Evolutionary conservation across 225 moss, liverwort and hornwort species (phyloP), one percentile per base, ranked within the genome.

Genomic region (Physcomitrium patens): DNA sequence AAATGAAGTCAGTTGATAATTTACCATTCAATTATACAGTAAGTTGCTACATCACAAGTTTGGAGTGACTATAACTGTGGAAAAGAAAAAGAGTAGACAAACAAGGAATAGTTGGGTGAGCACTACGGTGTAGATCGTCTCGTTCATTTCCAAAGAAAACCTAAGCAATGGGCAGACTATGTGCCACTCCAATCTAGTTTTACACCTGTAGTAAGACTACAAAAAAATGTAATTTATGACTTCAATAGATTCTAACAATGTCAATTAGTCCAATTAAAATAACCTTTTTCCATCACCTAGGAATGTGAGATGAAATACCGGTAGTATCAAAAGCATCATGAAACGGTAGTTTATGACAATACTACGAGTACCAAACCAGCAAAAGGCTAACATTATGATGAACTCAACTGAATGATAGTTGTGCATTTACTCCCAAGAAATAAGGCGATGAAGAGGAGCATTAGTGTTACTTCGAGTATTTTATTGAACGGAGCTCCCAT

Each of bases 401-500:
- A 73, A 41, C 50, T 68, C 15, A 28, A 45, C 41, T 46, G 24
- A 44, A 47, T 26, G 76, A 47, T 60, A 65, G 54, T 26, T 58
- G 72, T 63, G 58, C 72, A 81, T 28, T 56, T 69, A 27, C 68
- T 69, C 52, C 67, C 27, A 13, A 51, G 64, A 5, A 45, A 23
- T 75, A 24, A 20, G 71, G 65, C 43, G 59, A 64, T 53, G 57
- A 22, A 13, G 52, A 37, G 62, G 76, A 27, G 11, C 23, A 71
- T 64, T 74, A 70, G 31, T 67, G 57, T 7, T 64, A 50, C 54
- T 72, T 77, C 59, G 49, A 71, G 53, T 69, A 76, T 67, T 91
- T 73, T 71, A 99, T 99, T 61, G 93, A 89, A 69, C 94, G 87
- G 13, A 99, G 97, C 81, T 99, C 94, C 97, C 97, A 99, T 58